These are phyloP conservation scores for Petunia hybrid DNA, from an alignment of 305 asterid genomes.

Conservation along the genomic window DNA sequence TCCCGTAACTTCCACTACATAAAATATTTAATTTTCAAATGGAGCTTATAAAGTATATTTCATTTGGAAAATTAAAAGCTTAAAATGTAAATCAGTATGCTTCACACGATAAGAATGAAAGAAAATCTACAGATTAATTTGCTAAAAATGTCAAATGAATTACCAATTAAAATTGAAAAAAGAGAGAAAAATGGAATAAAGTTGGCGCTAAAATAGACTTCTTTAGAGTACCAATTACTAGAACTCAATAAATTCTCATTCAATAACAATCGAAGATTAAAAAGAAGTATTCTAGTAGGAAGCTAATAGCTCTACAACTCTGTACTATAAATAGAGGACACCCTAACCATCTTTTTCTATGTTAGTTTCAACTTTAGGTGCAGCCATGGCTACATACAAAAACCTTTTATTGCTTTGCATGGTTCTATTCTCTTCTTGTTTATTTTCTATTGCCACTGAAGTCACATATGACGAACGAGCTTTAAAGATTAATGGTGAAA, in stretches of 20 bases:
- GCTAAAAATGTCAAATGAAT: not conserved
- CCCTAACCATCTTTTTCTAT: not conserved
- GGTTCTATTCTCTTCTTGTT: not conserved
- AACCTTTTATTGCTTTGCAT: not conserved
- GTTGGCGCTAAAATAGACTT: not conserved
- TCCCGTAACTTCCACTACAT: not conserved
- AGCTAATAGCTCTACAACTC: not conserved
- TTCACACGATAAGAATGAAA: not conserved
- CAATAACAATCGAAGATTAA: not conserved
- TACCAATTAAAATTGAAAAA: not conserved
- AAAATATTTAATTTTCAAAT: too few species aligned
- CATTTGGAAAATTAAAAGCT: not conserved
- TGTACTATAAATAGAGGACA: not conserved
- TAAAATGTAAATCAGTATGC: not conserved
- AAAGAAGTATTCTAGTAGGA: not conserved
- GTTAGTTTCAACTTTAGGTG: not conserved
- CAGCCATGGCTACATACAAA: not conserved
- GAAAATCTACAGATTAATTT: not conserved
- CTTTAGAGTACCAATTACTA: not conserved
- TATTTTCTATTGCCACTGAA: conserved; percentile 15
- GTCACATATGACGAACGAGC: conserved; percentile 42
- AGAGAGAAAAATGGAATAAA: not conserved
- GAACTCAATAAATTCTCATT: not conserved
- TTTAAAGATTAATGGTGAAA: conserved; percentile 38
- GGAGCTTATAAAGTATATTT: too few species aligned